Base-by-base conservation (phyloP, 345 rosid species). In the Psidium guajava region DNA sequence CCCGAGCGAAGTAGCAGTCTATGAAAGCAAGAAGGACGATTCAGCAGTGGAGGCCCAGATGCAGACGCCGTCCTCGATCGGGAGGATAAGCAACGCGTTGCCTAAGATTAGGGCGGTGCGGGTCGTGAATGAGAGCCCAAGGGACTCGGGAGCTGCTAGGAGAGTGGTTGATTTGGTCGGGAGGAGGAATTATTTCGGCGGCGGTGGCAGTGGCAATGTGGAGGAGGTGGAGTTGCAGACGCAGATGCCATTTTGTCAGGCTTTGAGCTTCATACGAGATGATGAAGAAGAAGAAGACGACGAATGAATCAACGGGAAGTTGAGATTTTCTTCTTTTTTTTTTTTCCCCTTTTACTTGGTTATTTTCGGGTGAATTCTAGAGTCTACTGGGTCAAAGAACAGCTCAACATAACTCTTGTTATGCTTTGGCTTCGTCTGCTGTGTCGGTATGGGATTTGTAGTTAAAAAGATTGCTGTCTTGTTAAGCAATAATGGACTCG, bases 111-210 rank as follows among this genome's bases (percentile, higher is more conserved):
- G 90, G 90, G 96, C 94, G 16, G 85, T 61, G 47, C 89, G 95
- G 51, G 85, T 84, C 80, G 88, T 61, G 77, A 89, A 81, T 12
- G 96, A 92, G 59, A 97, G 95, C 50, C 99, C 98, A 24, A 90
- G 99, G 81, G 98, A 96, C 85, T 97, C 99, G 4, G 98, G 99
- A 52, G 91, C 97, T 3, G 98, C 97, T 1, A 97, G 95, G 87
- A 91, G 99, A 87, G 98, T 94, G 85, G 93, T 96, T 1, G 99
- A 96, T 54, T 87, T 97, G 92, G 91, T 86, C 75, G 91, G 93
- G 81, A 96, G 86, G 91, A 93, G 92, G 84, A 85, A 94, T 0
- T 91, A 73, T 84, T 94, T 96, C 47, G 81, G 89, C 44, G 54
- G 47, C 16, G 88, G 86, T 53, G 90, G 85, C 40, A 89, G 86